Base-by-base conservation (phyloP, 2,329 filamentous ascomycete genomes). In the Dactylellina haptotyla region DNA sequence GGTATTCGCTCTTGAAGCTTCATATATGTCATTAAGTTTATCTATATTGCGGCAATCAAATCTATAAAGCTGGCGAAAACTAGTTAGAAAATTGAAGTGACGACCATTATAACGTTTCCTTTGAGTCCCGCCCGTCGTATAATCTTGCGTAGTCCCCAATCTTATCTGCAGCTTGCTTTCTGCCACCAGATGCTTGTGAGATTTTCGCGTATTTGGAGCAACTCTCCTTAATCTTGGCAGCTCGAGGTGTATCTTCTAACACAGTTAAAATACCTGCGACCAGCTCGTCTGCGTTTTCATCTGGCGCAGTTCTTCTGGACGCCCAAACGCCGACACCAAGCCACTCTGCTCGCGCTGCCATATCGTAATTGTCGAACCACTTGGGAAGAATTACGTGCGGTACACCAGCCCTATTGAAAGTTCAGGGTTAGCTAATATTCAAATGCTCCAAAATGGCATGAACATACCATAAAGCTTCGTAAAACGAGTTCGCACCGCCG, bases 401-500 rank as follows among this genome's bases (percentile, higher is more conserved):
- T 20, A 76, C 75, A 23, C 75, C 76, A 10, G 76, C 75, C 69
- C 66, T 75, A 69, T 59, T 16, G 18, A 69, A 18, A 75, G 48
- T 23, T 16, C 26, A 12, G 6, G 6, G 3, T 46, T n/a, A 39
- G 25, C 18, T n/a, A 26, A 30, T 30, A 37, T 45, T 57, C 18
- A 26, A 10, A 3, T 23, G 34, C 9, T 4, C 37, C n/a, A 28
- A 53, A 3, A 32, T 30, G 1, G 16, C n/a, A 20, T 23, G 2
- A 4, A 78, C 80, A 75, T 76, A 81, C 81, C 77, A 76, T 8
- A 82, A 48, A 0, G 81, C 80, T 62, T 83, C 81, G 32, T 80
- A 78, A 75, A 80, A 82, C 0, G 82, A 84, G 63, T 83, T 84
- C 0, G 83, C 82, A 2, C 83, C 84, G 5, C 84, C 84, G 65